Conservation (phyloP, 1,284 basidiomycete species). For the Ganoderma boninense region DNA sequence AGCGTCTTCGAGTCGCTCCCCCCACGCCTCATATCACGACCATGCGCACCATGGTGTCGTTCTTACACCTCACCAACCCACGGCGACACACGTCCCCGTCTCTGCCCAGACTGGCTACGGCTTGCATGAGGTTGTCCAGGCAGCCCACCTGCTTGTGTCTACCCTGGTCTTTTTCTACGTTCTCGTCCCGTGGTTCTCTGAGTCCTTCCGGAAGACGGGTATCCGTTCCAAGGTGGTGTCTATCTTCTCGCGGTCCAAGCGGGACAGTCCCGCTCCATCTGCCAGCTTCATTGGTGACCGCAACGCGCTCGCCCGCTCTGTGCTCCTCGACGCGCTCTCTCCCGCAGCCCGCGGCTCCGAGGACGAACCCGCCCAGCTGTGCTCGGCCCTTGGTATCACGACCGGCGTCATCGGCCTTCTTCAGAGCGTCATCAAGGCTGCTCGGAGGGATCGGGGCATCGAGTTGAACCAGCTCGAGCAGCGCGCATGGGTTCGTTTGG, state of each 20-base stretch:
- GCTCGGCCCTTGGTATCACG: conserved; percentile 51
- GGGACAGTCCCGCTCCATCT: background rate
- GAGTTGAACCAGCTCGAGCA: conserved; percentile 56
- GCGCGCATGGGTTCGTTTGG: conserved; percentile 61
- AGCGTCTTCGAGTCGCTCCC: conserved; percentile 47
- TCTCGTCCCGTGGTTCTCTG: conserved; percentile 57
- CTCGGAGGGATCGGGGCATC: conserved; percentile 42
- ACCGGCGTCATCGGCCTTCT: conserved; percentile 50
- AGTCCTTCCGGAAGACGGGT: conserved; percentile 32
- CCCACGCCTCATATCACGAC: conserved; percentile 31
- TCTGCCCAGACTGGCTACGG: conserved; percentile 44
- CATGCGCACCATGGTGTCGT: conserved; percentile 45
- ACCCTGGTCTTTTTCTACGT: conserved; percentile 66
- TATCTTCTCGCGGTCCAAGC: conserved; percentile 21
- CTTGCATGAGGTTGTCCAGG: conserved; percentile 60
- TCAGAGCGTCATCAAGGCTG: conserved; percentile 43
- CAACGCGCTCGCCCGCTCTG: conserved; percentile 34
- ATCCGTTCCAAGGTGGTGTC: conserved; percentile 22
- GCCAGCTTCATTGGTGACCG: conserved; percentile 10
- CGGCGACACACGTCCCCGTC: conserved; percentile 22
- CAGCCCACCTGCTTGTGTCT: conserved; percentile 69
- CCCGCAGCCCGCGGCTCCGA: conserved; percentile 43
- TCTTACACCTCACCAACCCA: conserved; percentile 36
- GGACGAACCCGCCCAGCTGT: conserved; percentile 49
- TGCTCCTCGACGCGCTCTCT: conserved; percentile 46